A percentile compares a stretch with the other conserved stretches of the same genome.
phyloP scores from a whole-genome alignment of 495 filamentous ascomycete species.

The Talaromyces stipitatus region DNA sequence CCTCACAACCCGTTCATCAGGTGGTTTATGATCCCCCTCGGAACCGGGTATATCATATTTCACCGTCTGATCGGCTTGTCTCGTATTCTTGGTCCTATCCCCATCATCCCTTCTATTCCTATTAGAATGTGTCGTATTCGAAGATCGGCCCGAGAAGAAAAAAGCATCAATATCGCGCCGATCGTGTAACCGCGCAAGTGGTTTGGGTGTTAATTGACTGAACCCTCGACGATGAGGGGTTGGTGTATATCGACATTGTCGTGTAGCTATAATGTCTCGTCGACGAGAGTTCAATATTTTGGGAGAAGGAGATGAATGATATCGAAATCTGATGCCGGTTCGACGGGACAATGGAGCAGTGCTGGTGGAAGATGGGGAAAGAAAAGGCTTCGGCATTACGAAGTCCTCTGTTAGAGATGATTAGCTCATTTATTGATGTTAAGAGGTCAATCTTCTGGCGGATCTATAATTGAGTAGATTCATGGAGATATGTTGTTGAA shows the following conservation, averaged over 20 bases:
- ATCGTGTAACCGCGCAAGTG: not conserved
- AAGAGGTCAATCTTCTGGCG: not conserved
- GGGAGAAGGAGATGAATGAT: not conserved
- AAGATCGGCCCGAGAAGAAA: not conserved
- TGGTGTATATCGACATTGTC: not conserved
- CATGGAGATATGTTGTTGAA: not conserved
- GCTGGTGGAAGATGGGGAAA: not conserved
- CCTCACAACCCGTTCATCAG: slow-evolving; percentile 76
- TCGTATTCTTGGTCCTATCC: not conserved
- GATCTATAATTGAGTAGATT: not conserved
- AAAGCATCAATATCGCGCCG: slow-evolving; percentile 14
- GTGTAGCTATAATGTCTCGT: not conserved
- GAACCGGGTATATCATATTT: not conserved
- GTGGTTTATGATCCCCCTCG: slow-evolving; percentile 34
- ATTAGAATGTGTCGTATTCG: not conserved
- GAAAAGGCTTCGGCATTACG: not conserved
- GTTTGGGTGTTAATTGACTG: not conserved
- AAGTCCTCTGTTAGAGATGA: not conserved
- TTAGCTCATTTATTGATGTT: not conserved
- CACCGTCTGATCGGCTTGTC: not conserved
- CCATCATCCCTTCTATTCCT: not conserved
- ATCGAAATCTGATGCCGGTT: not conserved
- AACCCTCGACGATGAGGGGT: not conserved
- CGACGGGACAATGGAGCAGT: not conserved
- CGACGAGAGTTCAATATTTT: not conserved